Conservation (phyloP, 768 basidiomycete genomes). For the Grammothele lineata region DNA sequence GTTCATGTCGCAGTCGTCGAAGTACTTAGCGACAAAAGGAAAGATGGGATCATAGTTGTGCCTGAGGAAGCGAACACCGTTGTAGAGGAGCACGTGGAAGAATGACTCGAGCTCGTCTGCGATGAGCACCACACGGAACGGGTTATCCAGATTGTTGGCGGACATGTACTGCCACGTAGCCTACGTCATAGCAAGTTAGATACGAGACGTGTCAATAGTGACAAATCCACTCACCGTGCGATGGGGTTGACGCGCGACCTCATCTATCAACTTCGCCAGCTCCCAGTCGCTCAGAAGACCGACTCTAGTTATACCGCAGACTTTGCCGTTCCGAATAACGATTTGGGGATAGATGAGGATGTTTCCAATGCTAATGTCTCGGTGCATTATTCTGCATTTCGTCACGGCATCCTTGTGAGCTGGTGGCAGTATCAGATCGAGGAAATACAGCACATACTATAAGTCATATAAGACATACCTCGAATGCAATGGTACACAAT, state of each 20-base stretch:
- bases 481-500: not conserved
- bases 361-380: constrained; percentile 10
- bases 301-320: not conserved
- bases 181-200: too few species aligned
- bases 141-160: too few species aligned
- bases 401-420: not conserved
- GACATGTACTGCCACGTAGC: too few species aligned
- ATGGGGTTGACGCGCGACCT: not conserved
- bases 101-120: constrained; percentile 17
- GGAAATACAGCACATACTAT: too few species aligned
- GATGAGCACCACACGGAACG: not conserved
- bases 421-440: not conserved
- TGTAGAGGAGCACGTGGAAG: constrained; percentile 11
- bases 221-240: not conserved
- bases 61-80: constrained; percentile 1
- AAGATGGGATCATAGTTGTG: constrained; percentile 3
- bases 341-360: constrained; percentile 3
- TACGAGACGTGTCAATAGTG: too few species aligned
- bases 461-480: not conserved
- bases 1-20: too few species aligned
- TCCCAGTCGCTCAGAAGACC: constrained; percentile 7
- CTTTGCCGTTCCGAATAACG: not conserved
- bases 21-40: constrained; percentile 1
- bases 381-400: not conserved
- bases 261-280: not conserved